Base-by-base conservation (phyloP, 1,139 yeast species). In the Wickerhamomyces sp. region DNA sequence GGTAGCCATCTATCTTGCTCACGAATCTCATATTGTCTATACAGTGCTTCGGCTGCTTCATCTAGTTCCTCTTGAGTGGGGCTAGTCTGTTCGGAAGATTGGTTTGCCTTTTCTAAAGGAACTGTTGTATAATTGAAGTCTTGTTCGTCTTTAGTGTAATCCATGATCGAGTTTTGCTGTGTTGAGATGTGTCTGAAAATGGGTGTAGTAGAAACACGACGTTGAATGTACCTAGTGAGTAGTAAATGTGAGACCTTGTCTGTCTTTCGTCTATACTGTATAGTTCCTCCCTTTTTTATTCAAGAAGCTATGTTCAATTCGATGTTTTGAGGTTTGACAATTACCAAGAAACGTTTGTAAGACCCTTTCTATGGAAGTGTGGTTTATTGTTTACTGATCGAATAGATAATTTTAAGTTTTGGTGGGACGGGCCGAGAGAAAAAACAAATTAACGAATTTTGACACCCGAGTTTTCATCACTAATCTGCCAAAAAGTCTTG, bases 1-100 rank as follows among this genome's bases (percentile, higher is more conserved):
- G 93, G 93, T 13, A 82, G 62, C 68, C 74, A 78, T 41, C 85
- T 62, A 51, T 79, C 86, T 48, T 79, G 87, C 48, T 79, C 87
- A 45, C 78, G 70, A 34, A 78, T 69, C 46, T 76, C 55, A 25
- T 43, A 47, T 3, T 44, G 39, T 30, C 30, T 31, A 7, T 41
- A 39, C 5, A 32, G 14, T n/a, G n/a, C n/a, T 2, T 19, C 20
- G 0, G 33, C 42, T 1, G 41, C 46, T 1, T 36, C 40, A 4
- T 44, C 47, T 4, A 21, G 15, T 2, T 34, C 16, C 3, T 25
- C 32, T 5, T 16, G 18, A n/a, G 14, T 24, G 2, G 32, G 13
- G 5, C 23, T 31, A n/a, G n/a, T n/a, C 16, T 29, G 35, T 19
- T 19, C 21, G 10, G 7, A 8, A 19, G 10, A 8, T 10, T 8